A percentile compares a stretch with the other conserved stretches of the same genome.
These are phyloP conservation scores for Helenozyma rhizophorensis DNA, from an alignment of 805 yeast genomes.

Conservation along the genomic window DNA sequence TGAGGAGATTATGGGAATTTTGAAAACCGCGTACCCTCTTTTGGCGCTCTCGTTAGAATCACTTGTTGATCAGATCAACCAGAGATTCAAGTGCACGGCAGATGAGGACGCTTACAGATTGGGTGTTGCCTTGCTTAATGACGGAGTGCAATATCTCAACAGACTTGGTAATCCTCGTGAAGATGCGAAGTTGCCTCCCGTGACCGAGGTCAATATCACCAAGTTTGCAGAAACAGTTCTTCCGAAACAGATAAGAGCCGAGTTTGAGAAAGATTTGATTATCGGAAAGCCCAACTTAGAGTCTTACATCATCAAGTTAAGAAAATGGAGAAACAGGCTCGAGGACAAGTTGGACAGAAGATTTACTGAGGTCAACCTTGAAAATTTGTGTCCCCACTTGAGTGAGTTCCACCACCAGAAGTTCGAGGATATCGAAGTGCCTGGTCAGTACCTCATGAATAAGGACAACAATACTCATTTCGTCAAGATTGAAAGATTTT, in stretches of 20 bases:
- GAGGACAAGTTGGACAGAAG: constrained; percentile 90
- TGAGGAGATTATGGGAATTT: constrained; percentile 85
- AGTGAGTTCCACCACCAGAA: constrained; percentile 97
- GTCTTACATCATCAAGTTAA: constrained; percentile 72
- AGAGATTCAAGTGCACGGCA: constrained; percentile 86
- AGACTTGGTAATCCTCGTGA: constrained; percentile 83
- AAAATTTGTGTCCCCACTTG: constrained; percentile 88
- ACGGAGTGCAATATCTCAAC: constrained; percentile 87
- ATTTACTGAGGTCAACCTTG: constrained; percentile 74
- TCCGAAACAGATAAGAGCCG: constrained; percentile 83
- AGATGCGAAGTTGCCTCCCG: constrained; percentile 83
- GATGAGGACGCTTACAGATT: constrained; percentile 96
- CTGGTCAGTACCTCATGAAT: constrained; percentile 90
- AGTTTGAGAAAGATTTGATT: constrained; percentile 89
- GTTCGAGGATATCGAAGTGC: constrained; percentile 95
- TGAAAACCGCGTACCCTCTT: constrained; percentile 94
- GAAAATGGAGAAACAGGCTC: constrained; percentile 89
- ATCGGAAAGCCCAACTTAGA: constrained; percentile 83
- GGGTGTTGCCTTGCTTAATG: constrained; percentile 87
- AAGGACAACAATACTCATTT: constrained; percentile 89
- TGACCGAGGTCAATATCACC: constrained; percentile 83
- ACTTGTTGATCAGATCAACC: constrained; percentile 90
- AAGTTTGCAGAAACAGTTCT: constrained; percentile 90
- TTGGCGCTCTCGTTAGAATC: constrained; percentile 91
- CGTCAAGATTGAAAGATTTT: constrained; percentile 85